Conservation (phyloP, 345 rosid genomes). For the Salix purpurea region DNA sequence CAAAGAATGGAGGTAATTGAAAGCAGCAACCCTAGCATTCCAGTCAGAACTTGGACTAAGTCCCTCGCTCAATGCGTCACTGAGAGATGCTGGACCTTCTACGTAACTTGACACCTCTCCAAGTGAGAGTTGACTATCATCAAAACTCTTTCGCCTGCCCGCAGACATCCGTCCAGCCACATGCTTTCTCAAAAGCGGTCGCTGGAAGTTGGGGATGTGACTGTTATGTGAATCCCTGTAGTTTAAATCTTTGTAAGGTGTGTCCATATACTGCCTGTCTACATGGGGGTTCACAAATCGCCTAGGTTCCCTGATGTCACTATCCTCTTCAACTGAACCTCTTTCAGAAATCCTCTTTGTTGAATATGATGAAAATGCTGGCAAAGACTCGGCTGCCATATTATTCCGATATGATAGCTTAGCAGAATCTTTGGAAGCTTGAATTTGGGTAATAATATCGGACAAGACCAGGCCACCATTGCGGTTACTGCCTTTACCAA, state of each 20-base stretch:
- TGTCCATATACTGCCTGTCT: slow-evolving; percentile 74
- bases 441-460: slow-evolving; percentile 85
- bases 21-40: slow-evolving; percentile 95
- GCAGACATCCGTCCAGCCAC: slow-evolving; percentile 73
- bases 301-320: slow-evolving; percentile 64
- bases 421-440: slow-evolving; percentile 88
- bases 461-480: slow-evolving; percentile 84
- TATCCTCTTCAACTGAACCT: slow-evolving; percentile 64
- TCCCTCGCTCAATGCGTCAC: slow-evolving; percentile 87
- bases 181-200: slow-evolving; percentile 88
- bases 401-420: slow-evolving; percentile 56
- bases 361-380: slow-evolving; percentile 57
- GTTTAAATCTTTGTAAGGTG: slow-evolving; percentile 52
- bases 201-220: slow-evolving; percentile 89
- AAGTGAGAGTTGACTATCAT: slow-evolving; percentile 75
- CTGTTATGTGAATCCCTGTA: slow-evolving; percentile 66
- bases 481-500: slow-evolving; percentile 55
- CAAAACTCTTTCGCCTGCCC: slow-evolving; percentile 89
- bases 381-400: slow-evolving; percentile 54
- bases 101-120: slow-evolving; percentile 72
- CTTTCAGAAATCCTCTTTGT: slow-evolving; percentile 66
- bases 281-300: slow-evolving; percentile 45
- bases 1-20: slow-evolving; percentile 76
- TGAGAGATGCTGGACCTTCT: slow-evolving; percentile 83
- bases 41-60: slow-evolving; percentile 89